Evolutionary conservation across 2,329 filamentous ascomycete genomes (phyloP), one percentile per base, ranked within the genome.

Genomic region (Ophiognomonia clavigignenti-juglandacearum): DNA sequence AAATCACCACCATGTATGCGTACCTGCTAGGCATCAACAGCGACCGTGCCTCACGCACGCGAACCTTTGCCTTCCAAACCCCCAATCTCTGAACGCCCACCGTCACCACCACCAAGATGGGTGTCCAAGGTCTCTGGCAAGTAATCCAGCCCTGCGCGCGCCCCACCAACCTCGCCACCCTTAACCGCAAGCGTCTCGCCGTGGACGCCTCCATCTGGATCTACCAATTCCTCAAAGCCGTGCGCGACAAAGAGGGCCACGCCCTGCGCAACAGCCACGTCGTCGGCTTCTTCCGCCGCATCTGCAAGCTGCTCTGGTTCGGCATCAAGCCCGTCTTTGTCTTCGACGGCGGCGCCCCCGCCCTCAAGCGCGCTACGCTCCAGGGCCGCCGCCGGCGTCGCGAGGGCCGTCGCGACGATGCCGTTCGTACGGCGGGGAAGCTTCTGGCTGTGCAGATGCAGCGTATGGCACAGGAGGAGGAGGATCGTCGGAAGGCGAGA

Each of bases 161-260:
- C 31, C 95, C 93, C 18, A 95, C 95, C 53, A 96, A 96, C 66
- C 85, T 98, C 58, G 91, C 95, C 59, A 96, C 92, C 13, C 82
- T 98, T 51, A 97, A 97, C 66, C 88, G 87, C 57, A 96, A 96
- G 70, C 89, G 93, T 14, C 85, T 98, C 41, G 95, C 93, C 39
- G 89, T 98, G 56, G 93, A 98, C 69, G 93, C 95, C 49, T 96
- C 91, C 11, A 98, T 98, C 64, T 98, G 93, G 93, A 97, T 98
- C 59, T 98, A 98, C 74, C 93, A 98, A 63, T 98, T 98, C 61
- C 82, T 98, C 59, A 98, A 98, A 71, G 93, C 95, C 9, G 93
- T 98, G 10, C 91, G 93, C 59, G 93, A 98, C 69, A 96, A 97
- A 61, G 93, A 98, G 68, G 93, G 93, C 45, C 96, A 98, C 62